phyloP scores from a whole-genome alignment of 2,329 filamentous ascomycete species.

The Lasiodiplodia citricola region DNA sequence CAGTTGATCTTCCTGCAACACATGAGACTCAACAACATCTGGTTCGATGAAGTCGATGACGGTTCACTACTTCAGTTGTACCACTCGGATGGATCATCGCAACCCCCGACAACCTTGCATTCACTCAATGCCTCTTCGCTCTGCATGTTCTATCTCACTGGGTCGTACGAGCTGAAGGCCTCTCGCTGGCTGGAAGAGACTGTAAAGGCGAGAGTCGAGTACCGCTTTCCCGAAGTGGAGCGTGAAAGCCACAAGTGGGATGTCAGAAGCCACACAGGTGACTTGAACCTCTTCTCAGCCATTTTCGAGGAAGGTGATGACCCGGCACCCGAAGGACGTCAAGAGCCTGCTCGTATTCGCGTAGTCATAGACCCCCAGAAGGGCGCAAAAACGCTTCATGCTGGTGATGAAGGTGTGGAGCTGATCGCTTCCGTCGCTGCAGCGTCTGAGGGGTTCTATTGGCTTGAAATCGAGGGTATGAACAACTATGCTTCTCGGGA shows the following conservation, averaged over 20 bases:
- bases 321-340: constrained; percentile 66
- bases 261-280: constrained; percentile 68
- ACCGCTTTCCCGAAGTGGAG: constrained; percentile 81
- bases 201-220: constrained; percentile 83
- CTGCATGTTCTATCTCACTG: constrained; percentile 68
- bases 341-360: constrained; percentile 71
- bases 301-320: constrained; percentile 74
- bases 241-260: constrained; percentile 83
- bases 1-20: constrained; percentile 80
- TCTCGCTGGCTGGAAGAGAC: constrained; percentile 82
- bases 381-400: constrained; percentile 60
- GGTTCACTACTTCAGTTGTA: constrained; percentile 24
- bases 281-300: constrained; percentile 64
- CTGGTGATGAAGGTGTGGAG: constrained; percentile 65
- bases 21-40: constrained; percentile 70
- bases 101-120: constrained; percentile 32
- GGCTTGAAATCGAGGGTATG: constrained; percentile 66
- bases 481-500: constrained; percentile 76
- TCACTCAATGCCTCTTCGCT: constrained; percentile 26
- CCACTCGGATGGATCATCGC: constrained; percentile 55
- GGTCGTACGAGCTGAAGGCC: constrained; percentile 78
- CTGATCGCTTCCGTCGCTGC: constrained; percentile 68
- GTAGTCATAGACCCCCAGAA: constrained; percentile 74
- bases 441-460: constrained; percentile 60
- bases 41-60: constrained; percentile 66